Evolutionary conservation across 495 filamentous ascomycete species (phyloP).

Genomic region (Entonaema liquescens): DNA sequence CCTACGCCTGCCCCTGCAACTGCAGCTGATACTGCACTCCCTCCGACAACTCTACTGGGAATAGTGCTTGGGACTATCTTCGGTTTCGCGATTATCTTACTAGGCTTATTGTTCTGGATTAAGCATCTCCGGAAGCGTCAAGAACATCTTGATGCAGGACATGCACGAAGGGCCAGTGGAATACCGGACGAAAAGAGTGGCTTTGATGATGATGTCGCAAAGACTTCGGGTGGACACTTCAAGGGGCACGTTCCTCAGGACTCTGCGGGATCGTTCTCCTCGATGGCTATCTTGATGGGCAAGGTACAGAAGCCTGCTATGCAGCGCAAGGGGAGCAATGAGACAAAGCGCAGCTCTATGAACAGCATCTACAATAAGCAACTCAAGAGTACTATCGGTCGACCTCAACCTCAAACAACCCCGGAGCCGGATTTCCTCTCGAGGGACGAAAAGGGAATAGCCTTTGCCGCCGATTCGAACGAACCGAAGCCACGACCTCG

Average conservation of each 20-base stretch:
- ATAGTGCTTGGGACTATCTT: constrained; percentile 81
- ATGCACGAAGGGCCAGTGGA: constrained; percentile 60
- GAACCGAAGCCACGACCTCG: constrained; percentile 50
- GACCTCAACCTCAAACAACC: constrained; percentile 57
- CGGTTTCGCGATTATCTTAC: constrained; percentile 73
- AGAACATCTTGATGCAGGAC: constrained; percentile 55
- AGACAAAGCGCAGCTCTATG: constrained; percentile 51
- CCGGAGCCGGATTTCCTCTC: constrained; percentile 39
- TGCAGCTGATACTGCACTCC: constrained; percentile 51
- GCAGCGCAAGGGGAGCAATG: constrained; percentile 58
- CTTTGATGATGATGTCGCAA: constrained; percentile 63
- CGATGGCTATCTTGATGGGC: constrained; percentile 65
- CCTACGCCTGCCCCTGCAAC: constrained; percentile 45
- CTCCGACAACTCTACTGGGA: constrained; percentile 72
- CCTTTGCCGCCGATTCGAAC: constrained; percentile 50
- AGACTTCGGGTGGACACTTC: constrained; percentile 54
- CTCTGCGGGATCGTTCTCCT: constrained; percentile 62
- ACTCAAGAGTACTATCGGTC: constrained; percentile 63
- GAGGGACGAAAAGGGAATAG: constrained; percentile 52
- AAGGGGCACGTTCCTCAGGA: constrained; percentile 56
- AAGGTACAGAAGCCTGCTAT: constrained; percentile 52
- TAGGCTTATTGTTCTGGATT: constrained; percentile 72
- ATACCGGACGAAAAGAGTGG: constrained; percentile 62
- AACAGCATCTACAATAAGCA: constrained; percentile 60
- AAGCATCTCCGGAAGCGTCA: constrained; percentile 63